Evolutionary conservation across 2,329 filamentous ascomycete species (phyloP).

Genomic region (Akanthomyces lecanii): DNA sequence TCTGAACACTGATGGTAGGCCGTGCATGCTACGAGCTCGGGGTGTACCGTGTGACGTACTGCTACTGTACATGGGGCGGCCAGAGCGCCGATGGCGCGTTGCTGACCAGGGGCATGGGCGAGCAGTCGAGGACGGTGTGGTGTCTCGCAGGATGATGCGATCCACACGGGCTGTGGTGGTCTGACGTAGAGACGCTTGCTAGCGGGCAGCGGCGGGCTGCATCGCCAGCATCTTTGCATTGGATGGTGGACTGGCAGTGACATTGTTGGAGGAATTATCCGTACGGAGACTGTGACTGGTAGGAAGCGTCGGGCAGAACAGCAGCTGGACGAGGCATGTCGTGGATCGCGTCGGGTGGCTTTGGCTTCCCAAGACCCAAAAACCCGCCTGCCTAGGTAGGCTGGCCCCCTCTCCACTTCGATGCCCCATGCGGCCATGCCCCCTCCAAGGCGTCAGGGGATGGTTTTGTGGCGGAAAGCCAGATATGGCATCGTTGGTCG

Average conservation of each 20-base stretch:
- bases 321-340: neutral
- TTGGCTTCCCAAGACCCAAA: neutral
- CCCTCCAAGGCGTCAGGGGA: neutral
- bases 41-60: neutral
- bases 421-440: neutral
- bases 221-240: neutral
- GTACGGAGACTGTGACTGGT: neutral
- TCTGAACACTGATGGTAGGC: neutral
- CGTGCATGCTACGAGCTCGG: neutral
- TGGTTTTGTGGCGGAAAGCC: neutral
- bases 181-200: neutral
- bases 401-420: neutral
- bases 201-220: neutral
- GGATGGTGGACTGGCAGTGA: neutral
- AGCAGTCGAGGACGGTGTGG: neutral
- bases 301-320: neutral
- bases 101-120: neutral
- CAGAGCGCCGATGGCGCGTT: constrained; percentile 3
- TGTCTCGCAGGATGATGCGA: neutral
- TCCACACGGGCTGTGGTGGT: neutral
- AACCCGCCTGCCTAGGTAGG: neutral
- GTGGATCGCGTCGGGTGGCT: neutral
- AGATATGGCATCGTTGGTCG: constrained; percentile 1
- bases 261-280: neutral
- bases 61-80: constrained; percentile 1